Evolutionary conservation across 192 early-diverging fungal genomes (phyloP).

Genomic region (Gigaspora rosea): DNA sequence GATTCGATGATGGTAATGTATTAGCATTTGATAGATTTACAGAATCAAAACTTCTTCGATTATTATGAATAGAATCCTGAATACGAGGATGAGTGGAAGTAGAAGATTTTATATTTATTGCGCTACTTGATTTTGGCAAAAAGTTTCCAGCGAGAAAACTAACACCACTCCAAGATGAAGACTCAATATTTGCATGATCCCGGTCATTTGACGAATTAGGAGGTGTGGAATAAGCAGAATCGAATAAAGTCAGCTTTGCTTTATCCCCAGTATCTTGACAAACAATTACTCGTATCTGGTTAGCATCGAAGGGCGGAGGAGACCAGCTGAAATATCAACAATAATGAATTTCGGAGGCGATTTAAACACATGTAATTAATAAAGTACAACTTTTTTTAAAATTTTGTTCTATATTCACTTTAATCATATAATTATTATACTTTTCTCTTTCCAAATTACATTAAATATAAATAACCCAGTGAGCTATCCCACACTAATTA

Average conservation of each 20-base stretch:
- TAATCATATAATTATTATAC: no score
- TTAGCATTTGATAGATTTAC: constrained; percentile 5
- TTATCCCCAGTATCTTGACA: constrained; percentile 33
- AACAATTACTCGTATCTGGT: constrained; percentile 25
- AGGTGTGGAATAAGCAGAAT: constrained; percentile 12
- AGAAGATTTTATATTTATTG: constrained; percentile 12
- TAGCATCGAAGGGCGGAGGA: constrained; percentile 9
- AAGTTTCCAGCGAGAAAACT: constrained; percentile 7
- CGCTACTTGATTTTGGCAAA: constrained; percentile 10
- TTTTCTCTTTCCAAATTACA: no score
- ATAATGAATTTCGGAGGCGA: not conserved
- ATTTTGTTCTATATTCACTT: not conserved
- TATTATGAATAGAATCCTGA: constrained; percentile 4
- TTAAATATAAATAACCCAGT: no score
- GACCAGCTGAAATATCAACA: constrained; percentile 15
- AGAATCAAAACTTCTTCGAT: constrained; percentile 25
- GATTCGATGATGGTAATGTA: constrained; percentile 22
- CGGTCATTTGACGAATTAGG: not conserved
- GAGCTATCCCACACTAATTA: no score
- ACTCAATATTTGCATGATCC: not conserved
- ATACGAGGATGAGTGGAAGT: not conserved
- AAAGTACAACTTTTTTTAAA: not conserved
- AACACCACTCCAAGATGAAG: constrained; percentile 28
- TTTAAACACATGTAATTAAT: not conserved
- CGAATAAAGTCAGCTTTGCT: constrained; percentile 26